Base-by-base conservation (phyloP, 441 rosid genomes). In the Gossypium gossypioides region DNA sequence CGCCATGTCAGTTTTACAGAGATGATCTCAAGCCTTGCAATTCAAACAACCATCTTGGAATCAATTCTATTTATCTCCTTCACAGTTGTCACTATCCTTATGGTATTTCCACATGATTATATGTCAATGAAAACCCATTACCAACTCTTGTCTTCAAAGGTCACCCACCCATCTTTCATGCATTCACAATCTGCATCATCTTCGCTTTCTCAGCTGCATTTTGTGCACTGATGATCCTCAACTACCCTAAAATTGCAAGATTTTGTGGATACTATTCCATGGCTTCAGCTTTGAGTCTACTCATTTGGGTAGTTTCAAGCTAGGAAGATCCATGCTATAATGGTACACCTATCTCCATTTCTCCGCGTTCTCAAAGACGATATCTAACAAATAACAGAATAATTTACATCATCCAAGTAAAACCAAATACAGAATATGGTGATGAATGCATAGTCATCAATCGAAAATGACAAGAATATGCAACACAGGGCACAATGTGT, bases 171-270 rank as follows among this genome's bases (percentile, higher is more conserved):
- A 58, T 37, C 7, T 58, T 58, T 25, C 19, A 58, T 13, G 63
- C 40, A 1, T 58, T 58, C 63, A 25, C 9, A 27, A 58, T 13
- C 13, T 58, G 40, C 19, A 13, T 25, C 63, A 58, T 25, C 40
- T 58, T 58, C n/a, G 63, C 40, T 58, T 58, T 58, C 63, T 25
- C 40, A 58, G 63, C 18, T 25, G 63, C 63, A 24, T 58, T 58
- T 25, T 58, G 18, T n/a, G 63, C 40, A 25, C 13, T 29, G 42
- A 60, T 60, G 65, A 60, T 29, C 19, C 65, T 19, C 42, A 29
- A 60, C 21, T 27, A 6, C 2, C 21, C 21, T 2, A 27, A 1
- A 27, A 27, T 60, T 8, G 42, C 19, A 13, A 60, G 12, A 16
- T 9, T 60, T 7, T 29, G 21, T 59, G 64, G 64, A 32, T 60